Evolutionary conservation across 306 rosid species (phyloP), one percentile per base, ranked within the genome.

Genomic region (Fragaria ananassa): DNA sequence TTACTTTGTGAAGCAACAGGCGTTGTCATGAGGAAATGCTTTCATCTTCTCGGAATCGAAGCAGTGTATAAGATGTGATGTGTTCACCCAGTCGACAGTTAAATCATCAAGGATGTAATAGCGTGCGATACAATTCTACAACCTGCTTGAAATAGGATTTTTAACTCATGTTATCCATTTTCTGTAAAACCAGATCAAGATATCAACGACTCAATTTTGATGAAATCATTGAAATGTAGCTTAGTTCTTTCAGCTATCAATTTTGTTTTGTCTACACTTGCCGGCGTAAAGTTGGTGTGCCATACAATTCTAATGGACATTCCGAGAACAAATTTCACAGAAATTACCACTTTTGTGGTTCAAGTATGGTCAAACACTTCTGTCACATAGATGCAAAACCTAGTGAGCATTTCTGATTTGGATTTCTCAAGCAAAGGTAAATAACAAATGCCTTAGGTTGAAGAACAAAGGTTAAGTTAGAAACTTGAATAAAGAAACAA

Each of bases 1-100:
- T 84, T 96, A 88, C 88, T 92, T 41, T 95, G 97, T 70, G 99
- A 95, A 85, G 99, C 97, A 74, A 92, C 99, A 0, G 97, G 90
- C 74, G 78, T 63, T 25, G 97, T 95, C 84, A 95, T 92, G 96
- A 87, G 97, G 70, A 89, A 92, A 76, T 92, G 97, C 84, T 95
- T 92, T 76, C 14, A 90, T 80, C 93, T 95, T 54, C 96, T 92
- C 2, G 99, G 99, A 60, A 92, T 95, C 45, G 85, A 65, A 42
- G 97, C 97, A 61, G 98, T 95, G 72, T 90, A 90, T 92, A 95
- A 85, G 92, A 86, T 96, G 80, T 96, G 84, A 85, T 12, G 27
- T 11, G 25, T 9, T 37, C 47, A 19, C n/a, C 23, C 13, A 2
- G 12, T 37, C 29, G 1, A 37, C 45, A 65, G 9, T 34, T 35